Evolutionary conservation across 306 rosid species (phyloP), one percentile per base, ranked within the genome.

Genomic region (Rubus parviflorus): DNA sequence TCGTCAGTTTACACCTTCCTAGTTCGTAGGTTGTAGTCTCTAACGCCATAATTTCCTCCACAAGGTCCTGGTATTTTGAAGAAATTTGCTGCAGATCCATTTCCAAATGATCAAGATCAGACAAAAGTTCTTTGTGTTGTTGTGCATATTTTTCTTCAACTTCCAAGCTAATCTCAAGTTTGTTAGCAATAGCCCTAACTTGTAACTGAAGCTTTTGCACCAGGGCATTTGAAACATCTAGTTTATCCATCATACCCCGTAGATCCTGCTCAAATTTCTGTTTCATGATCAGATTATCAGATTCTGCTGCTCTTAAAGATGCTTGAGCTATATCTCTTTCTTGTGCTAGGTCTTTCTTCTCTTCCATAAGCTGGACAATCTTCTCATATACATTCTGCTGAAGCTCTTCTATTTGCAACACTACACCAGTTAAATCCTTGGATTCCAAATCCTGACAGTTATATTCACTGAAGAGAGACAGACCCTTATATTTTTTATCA

Each of bases 121-220:
- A 78, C 73, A 87, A 68, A 81, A 95, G 75, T 73, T 85, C 93
- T 75, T 22, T 81, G 75, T 92, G 89, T 77, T 83, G 87, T 81
- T 81, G 89, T 63, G 83, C 78, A 80, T 80, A 86, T 65, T 81
- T 73, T 80, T 84, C 97, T 85, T 87, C 98, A 66, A 84, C 86
- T 80, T 81, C 90, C 43, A 78, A 85, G 84, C 87, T 75, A 83
- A 81, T 79, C 76, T 65, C 79, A 57, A 85, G 72, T 78, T 80
- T 89, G 70, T 81, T 81, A 71, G 90, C 87, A 83, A 93, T 52
- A 48, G 70, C 84, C 87, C 93, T 98, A 65, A 91, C 81, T 54
- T 88, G 85, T 43, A 76, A 65, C 81, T 96, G 94, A 83, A 89
- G 92, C 62, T 86, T 96, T 67, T 86, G 91, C 82, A 92, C 80